Evolutionary conservation across 78 protist species (phyloP).

Genomic region (slime mould (Dictyostelium discoideum)): dicty_2.7 NC_007091.3:2421001-2421500

Average conservation of each 20-base stretch:
- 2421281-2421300: slow-evolving; percentile 2
- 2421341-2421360: slow-evolving; percentile 29
- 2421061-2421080: neutral
- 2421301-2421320: neutral
- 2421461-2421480: neutral
- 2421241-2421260: neutral
- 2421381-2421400: slow-evolving; percentile 35
- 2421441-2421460: neutral
- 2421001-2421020: slow-evolving; percentile 1
- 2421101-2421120: neutral
- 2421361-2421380: slow-evolving; percentile 60
- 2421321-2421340: slow-evolving; percentile 44
- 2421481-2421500: slow-evolving; percentile 5
- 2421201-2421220: slow-evolving; percentile 10
- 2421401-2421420: neutral
- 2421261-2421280: slow-evolving; percentile 30
- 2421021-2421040: neutral
- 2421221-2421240: neutral
- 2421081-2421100: neutral
- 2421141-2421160: neutral
- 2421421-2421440: slow-evolving; percentile 1
- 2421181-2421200: neutral
- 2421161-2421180: slow-evolving; percentile 1
- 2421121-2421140: neutral
- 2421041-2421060: neutral